phyloP scores from a whole-genome alignment of 345 rosid genomes.

The Orychophragmus violaceus region DNA sequence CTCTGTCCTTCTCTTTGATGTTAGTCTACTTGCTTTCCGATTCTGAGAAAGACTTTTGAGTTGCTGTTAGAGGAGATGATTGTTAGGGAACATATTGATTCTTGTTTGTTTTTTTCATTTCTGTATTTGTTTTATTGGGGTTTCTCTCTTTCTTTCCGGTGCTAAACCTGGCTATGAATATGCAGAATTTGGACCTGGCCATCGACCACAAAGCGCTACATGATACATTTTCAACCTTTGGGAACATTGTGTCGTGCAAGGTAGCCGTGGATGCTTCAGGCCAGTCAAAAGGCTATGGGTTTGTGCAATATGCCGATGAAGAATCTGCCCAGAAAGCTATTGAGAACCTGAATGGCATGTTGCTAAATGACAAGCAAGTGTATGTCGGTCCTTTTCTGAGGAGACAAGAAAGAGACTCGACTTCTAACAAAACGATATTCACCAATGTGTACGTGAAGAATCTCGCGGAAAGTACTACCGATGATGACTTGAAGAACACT shows the following conservation, averaged over 20 bases:
- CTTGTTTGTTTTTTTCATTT: not conserved
- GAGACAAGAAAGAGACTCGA: constrained; percentile 76
- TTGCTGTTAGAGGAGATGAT: not conserved
- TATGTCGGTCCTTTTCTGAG: constrained; percentile 89
- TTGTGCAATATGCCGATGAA: constrained; percentile 79
- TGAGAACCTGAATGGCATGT: constrained; percentile 83
- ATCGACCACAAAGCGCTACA: constrained; percentile 94
- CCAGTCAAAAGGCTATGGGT: constrained; percentile 90
- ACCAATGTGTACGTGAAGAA: constrained; percentile 90
- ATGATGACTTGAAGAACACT: constrained; percentile 63
- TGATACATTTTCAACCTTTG: constrained; percentile 81
- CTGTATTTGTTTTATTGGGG: not conserved
- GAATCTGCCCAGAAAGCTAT: constrained; percentile 81
- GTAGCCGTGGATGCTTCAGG: constrained; percentile 80
- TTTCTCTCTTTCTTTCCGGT: not conserved
- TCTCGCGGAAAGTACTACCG: constrained; percentile 56
- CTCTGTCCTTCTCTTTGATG: not conserved
- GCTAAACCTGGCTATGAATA: not conserved
- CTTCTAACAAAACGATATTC: constrained; percentile 44
- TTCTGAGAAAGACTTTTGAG: not conserved
- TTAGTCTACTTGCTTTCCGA: no score
- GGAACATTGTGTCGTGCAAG: constrained; percentile 90
- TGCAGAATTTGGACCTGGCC: constrained; percentile 76
- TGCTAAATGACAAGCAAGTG: constrained; percentile 91
- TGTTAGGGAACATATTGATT: not conserved